phyloP scores from a whole-genome alignment of 1,284 basidiomycete species.

The Papiliotrema flavescens region DNA sequence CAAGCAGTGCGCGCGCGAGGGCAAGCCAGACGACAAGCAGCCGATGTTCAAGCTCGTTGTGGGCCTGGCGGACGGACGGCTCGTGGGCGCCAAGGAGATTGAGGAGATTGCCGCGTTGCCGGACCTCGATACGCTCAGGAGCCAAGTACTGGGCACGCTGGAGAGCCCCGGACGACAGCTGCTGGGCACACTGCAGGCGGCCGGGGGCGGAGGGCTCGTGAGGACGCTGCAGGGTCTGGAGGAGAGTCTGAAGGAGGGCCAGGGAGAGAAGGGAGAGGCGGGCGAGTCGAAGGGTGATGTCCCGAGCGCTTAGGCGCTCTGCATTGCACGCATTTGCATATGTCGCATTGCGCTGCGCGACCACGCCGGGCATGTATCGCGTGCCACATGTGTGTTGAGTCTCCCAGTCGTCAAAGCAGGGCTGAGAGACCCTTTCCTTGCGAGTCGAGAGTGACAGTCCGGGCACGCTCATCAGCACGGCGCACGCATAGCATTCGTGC shows the following conservation, averaged over 20 bases:
- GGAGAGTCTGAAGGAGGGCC: constrained; percentile 36
- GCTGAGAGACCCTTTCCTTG: no score
- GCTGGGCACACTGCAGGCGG: constrained; percentile 41
- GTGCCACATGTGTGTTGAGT: no score
- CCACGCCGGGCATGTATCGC: no score
- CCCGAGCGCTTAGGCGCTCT: no score
- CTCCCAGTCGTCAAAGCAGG: no score
- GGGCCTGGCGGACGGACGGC: constrained; percentile 41
- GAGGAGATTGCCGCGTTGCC: constrained; percentile 42
- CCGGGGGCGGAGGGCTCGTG: constrained; percentile 45
- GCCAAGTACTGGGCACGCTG: constrained; percentile 49
- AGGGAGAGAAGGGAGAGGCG: background rate
- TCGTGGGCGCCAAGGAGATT: constrained; percentile 28
- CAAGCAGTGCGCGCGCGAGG: constrained; percentile 24
- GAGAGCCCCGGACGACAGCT: constrained; percentile 38
- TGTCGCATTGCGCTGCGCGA: no score
- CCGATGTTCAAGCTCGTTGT: constrained; percentile 44
- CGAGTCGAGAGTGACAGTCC: no score
- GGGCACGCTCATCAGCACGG: no score
- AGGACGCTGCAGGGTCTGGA: constrained; percentile 49
- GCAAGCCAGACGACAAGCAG: constrained; percentile 21
- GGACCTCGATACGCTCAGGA: constrained; percentile 43
- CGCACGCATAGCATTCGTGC: background rate
- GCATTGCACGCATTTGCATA: no score
- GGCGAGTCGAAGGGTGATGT: no score